Evolutionary conservation across 306 rosid species (phyloP), one percentile per base, ranked within the genome.

Genomic region (Castanea mollissima): DNA sequence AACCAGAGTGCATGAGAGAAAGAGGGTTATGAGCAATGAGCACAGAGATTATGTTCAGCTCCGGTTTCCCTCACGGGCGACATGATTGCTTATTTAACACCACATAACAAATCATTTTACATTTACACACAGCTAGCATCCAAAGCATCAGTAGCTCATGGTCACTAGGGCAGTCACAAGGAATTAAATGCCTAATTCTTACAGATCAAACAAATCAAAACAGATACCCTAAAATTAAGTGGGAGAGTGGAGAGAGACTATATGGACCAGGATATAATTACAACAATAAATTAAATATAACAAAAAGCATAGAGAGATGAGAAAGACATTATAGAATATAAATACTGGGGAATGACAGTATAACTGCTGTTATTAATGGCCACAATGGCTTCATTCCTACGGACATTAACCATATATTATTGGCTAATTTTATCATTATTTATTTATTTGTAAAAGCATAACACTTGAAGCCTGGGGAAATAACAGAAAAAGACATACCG

Each of bases 401-500:
- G 29, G 55, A n/a, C 23, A 72, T 44, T 14, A 78, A 34, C 46
- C 74, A 75, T 7, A 59, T 12, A 8, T 55, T 51, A 9, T 20
- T 38, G 68, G 52, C 7, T 74, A 31, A 46, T 55, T 79, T 35
- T 1, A 20, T 74, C 52, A 35, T 20, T 38, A 27, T 71, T 79
- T 15, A 46, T 5, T 49, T 78, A 44, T 44, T 44, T n/a, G 19
- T 82, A 63, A 52, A 25, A 75, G 76, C 44, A 56, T 19, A 72
- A 21, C 23, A 75, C 62, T 46, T 46, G 71, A 21, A 34, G 49
- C 32, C 74, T 20, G 71, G 38, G 69, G 60, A 7, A n/a, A 67
- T 77, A 64, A 14, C 58, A 16, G 7, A 52, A 70, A 70, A 38
- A 77, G 70, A 81, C 92, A 71, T 91, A 93, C 99, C 99, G 85